Conservation (phyloP, 1,284 basidiomycete genomes). For the Microbotryum saponariae region DNA sequence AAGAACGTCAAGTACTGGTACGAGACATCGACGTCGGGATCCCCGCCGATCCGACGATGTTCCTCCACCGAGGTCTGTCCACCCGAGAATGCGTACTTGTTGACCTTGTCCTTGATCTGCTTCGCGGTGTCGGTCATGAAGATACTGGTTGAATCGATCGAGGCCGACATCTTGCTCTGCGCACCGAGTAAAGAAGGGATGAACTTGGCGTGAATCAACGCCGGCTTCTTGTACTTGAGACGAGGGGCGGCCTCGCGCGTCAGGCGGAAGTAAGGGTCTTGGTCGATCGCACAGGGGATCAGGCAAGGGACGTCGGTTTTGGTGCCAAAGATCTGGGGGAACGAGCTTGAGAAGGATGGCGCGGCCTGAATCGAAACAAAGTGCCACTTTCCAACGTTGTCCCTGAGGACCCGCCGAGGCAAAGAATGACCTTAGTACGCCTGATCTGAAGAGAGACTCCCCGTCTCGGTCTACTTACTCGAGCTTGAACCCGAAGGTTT, state of each 20-base stretch:
- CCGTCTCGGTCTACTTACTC: slow-evolving; percentile 53
- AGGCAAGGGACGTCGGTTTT: slow-evolving; percentile 78
- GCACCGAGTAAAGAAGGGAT: slow-evolving; percentile 97
- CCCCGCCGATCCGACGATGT: slow-evolving; percentile 77
- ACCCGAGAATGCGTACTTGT: slow-evolving; percentile 52
- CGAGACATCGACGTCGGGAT: slow-evolving; percentile 91
- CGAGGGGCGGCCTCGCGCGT: slow-evolving; percentile 90
- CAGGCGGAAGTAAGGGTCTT: slow-evolving; percentile 80
- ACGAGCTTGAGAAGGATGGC: slow-evolving; percentile 95
- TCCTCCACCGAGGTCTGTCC: slow-evolving; percentile 80
- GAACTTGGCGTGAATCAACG: slow-evolving; percentile 90
- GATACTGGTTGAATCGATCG: slow-evolving; percentile 79
- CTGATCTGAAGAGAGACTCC: no score
- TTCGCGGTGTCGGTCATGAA: slow-evolving; percentile 90
- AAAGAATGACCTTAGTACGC: no score
- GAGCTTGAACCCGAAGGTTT: slow-evolving; percentile 92
- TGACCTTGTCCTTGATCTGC: slow-evolving; percentile 98
- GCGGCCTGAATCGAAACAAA: slow-evolving; percentile 96
- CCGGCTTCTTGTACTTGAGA: slow-evolving; percentile 92
- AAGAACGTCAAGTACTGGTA: slow-evolving; percentile 98
- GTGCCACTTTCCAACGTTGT: slow-evolving; percentile 97
- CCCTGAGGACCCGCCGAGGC: slow-evolving; percentile 49
- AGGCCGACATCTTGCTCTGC: slow-evolving; percentile 98
- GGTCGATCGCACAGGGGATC: slow-evolving; percentile 98
- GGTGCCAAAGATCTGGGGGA: slow-evolving; percentile 93